A percentile compares a stretch with the other conserved stretches of the same genome.
Conservation (phyloP, 352 stramenopile species). For the Globisporangium nunn region DNA sequence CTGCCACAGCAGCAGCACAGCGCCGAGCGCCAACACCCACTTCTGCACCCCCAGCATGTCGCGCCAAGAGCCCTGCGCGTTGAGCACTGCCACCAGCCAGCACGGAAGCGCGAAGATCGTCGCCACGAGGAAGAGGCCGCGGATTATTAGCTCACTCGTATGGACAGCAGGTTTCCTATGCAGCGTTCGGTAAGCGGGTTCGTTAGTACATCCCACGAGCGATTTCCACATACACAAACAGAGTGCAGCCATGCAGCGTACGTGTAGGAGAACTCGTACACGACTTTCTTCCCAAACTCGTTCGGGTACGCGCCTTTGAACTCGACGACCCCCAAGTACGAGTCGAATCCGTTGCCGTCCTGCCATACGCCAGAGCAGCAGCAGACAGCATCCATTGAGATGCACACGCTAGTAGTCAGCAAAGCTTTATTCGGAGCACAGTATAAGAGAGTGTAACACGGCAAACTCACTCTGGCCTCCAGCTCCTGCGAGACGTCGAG, state of each 20-base stretch:
- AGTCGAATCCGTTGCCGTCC: conserved; percentile 54
- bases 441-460: no score
- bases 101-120: conserved; percentile 61
- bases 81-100: conserved; percentile 62
- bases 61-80: conserved; percentile 43
- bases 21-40: conserved; percentile 56
- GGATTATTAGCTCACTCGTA: conserved; percentile 63
- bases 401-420: no score
- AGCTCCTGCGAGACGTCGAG: conserved; percentile 72
- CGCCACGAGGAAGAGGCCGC: conserved; percentile 41
- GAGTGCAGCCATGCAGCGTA: conserved; percentile 19
- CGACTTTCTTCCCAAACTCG: conserved; percentile 48
- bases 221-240: neutral
- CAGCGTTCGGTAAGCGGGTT: neutral
- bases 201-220: neutral
- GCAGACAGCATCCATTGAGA: neutral
- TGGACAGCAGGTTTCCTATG: conserved; percentile 59
- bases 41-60: conserved; percentile 60
- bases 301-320: conserved; percentile 78
- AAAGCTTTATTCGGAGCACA: no score
- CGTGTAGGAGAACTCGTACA: conserved; percentile 80
- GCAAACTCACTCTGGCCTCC: conserved; percentile 28
- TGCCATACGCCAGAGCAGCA: conserved; percentile 12
- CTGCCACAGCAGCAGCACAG: conserved; percentile 77
- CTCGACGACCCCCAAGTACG: conserved; percentile 50